These are phyloP conservation scores for Rhizopogon salebrosus DNA, from an alignment of 768 basidiomycete species.

Conservation along the genomic window DNA sequence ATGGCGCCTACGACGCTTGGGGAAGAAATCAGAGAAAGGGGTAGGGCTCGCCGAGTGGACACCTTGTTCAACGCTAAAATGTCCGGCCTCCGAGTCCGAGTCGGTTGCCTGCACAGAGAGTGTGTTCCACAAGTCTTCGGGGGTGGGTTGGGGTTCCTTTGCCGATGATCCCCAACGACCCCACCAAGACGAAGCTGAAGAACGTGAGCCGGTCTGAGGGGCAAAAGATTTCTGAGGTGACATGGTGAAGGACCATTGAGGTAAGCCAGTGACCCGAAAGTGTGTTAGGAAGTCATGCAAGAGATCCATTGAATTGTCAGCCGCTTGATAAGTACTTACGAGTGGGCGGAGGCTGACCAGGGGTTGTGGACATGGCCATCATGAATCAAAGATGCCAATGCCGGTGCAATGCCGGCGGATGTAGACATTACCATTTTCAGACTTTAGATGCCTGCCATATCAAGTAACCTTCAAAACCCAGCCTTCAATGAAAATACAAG, in stretches of 20 bases:
- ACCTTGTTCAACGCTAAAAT: conserved; percentile 10
- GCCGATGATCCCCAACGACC: neutral
- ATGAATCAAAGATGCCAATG: too few species aligned
- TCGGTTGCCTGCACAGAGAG: conserved; percentile 3
- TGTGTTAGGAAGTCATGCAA: neutral
- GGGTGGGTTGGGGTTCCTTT: conserved; percentile 8
- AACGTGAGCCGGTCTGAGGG: neutral
- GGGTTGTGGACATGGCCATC: neutral
- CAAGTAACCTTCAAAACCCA: neutral
- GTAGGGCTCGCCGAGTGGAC: neutral
- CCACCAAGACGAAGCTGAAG: neutral
- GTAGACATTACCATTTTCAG: too few species aligned
- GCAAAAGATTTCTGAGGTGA: neutral
- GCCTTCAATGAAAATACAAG: neutral
- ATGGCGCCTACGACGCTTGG: neutral
- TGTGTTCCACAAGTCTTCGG: conserved; percentile 15
- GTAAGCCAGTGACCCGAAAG: neutral
- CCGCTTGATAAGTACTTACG: neutral
- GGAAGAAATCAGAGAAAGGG: neutral
- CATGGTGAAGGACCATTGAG: neutral
- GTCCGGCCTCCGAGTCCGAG: too few species aligned
- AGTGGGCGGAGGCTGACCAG: neutral
- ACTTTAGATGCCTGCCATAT: neutral
- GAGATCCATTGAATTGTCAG: neutral
- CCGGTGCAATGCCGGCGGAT: too few species aligned